Evolutionary conservation across 805 yeast species (phyloP).

Genomic region (Candida jianshihensis): DNA sequence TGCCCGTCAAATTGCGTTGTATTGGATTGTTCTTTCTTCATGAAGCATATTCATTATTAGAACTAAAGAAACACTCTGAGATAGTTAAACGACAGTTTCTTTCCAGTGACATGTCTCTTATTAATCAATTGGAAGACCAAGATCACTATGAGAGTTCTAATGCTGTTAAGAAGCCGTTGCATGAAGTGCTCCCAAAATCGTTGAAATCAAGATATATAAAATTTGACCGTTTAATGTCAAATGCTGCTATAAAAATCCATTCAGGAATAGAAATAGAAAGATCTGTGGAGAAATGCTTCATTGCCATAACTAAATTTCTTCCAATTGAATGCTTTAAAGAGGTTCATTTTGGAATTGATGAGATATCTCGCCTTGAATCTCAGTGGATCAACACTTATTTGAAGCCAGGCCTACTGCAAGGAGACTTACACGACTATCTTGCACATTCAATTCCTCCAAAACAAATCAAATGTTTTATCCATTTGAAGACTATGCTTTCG

Average conservation of each 20-base stretch:
- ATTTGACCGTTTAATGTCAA: background rate
- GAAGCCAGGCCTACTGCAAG: background rate
- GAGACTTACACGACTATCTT: background rate
- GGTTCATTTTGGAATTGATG: no score
- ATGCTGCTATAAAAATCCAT: background rate
- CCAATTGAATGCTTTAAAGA: no score
- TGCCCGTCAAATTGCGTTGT: background rate
- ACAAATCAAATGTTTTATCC: background rate
- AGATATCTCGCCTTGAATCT: no score
- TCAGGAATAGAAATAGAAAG: background rate
- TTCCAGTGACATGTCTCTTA: background rate
- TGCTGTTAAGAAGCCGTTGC: no score
- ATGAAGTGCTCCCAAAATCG: background rate
- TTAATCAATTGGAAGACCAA: background rate
- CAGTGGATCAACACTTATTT: background rate
- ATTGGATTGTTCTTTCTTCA: constrained; percentile 1
- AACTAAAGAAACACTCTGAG: background rate
- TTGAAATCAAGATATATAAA: background rate
- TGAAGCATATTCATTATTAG: background rate
- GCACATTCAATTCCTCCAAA: background rate
- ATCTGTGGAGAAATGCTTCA: no score
- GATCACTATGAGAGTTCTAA: no score
- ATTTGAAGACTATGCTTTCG: background rate
- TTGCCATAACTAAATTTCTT: no score
- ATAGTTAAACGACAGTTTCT: background rate